Evolutionary conservation across 1,284 basidiomycete genomes (phyloP).

Genomic region (Papiliotrema nemorosa): DNA sequence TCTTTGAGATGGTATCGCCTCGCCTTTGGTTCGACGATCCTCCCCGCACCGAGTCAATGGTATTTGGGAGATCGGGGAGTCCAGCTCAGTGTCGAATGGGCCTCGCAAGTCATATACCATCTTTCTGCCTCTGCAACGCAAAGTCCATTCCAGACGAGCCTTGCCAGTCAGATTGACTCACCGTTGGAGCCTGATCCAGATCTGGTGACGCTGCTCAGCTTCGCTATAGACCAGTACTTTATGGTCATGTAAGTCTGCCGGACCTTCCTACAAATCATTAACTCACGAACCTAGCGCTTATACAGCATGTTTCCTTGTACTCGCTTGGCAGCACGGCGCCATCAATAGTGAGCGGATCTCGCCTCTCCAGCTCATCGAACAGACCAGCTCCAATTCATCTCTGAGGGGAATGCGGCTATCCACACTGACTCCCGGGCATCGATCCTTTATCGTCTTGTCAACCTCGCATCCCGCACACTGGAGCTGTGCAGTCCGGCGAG

Average conservation of each 20-base stretch:
- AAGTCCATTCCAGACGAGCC: neutral
- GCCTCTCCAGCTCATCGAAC: neutral
- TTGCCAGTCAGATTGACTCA: neutral
- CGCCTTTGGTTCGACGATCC: conserved; percentile 12
- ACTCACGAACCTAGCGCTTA: conserved; percentile 11
- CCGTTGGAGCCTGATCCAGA: conserved; percentile 14
- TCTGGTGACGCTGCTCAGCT: conserved; percentile 12
- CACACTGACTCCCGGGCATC: conserved; percentile 1
- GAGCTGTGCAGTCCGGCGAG: conserved; percentile 4
- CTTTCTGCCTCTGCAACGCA: conserved; percentile 10
- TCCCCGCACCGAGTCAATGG: conserved; percentile 6
- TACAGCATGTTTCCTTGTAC: conserved; percentile 17
- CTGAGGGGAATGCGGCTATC: neutral
- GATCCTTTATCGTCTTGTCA: conserved; percentile 14
- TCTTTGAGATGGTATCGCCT: conserved; percentile 24
- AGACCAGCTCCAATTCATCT: conserved; percentile 6
- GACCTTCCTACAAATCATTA: neutral
- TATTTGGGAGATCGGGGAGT: conserved; percentile 4
- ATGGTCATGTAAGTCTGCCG: conserved; percentile 15
- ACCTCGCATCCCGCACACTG: conserved; percentile 13
- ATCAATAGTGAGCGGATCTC: conserved; percentile 13
- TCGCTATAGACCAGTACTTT: conserved; percentile 23
- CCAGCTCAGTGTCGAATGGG: conserved; percentile 17
- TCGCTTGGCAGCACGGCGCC: conserved; percentile 14
- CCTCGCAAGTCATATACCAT: conserved; percentile 18